A percentile compares a stretch with the other conserved stretches of the same genome.
Evolutionary conservation across 2,329 filamentous ascomycete genomes (phyloP).

Genomic region (Colletotrichum sp.): DNA sequence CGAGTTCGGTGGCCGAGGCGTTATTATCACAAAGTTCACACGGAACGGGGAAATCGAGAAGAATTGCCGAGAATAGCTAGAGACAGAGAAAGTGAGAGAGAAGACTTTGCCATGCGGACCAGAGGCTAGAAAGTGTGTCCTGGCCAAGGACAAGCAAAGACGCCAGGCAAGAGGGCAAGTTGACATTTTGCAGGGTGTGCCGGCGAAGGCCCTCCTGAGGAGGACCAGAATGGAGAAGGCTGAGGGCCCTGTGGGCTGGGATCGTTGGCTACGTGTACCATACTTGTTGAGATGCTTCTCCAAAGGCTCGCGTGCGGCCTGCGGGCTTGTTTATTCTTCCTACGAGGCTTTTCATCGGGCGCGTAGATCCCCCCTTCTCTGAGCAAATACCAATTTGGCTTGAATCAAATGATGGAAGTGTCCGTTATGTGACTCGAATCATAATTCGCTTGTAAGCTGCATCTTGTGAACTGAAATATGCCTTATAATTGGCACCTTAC

Average conservation of each 20-base stretch:
- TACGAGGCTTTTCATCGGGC: neutral
- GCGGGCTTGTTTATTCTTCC: neutral
- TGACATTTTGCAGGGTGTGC: neutral
- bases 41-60: conserved; percentile 16
- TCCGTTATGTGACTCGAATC: neutral
- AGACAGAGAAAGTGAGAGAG: neutral
- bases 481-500: neutral
- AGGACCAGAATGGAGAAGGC: neutral
- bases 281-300: conserved; percentile 13
- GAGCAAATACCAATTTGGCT: conserved; percentile 18
- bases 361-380: conserved; percentile 3
- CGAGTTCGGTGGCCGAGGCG: conserved; percentile 11
- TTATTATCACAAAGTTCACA: conserved; percentile 13
- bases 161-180: neutral
- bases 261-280: conserved; percentile 11
- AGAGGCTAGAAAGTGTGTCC: neutral
- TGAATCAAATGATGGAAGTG: neutral
- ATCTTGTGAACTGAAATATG: neutral
- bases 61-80: conserved; percentile 7
- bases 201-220: neutral
- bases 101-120: neutral
- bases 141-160: neutral
- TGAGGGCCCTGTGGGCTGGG: conserved; percentile 2
- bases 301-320: neutral
- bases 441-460: neutral